phyloP scores from a whole-genome alignment of 164 flowering plant species.

The Protea cynaroides region DNA sequence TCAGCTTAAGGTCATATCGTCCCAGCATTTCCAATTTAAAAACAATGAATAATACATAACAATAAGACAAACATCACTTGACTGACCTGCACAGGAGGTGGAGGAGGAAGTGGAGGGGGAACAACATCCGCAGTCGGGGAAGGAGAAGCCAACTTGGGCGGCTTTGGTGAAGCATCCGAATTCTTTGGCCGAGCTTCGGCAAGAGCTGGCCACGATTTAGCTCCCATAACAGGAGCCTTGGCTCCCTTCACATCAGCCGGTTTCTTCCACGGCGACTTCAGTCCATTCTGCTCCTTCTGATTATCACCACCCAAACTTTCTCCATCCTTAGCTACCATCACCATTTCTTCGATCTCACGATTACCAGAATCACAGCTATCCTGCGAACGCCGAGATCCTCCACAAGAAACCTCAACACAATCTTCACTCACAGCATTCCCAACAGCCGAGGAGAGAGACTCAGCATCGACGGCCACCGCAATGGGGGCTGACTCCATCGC shows the following conservation, averaged over 20 bases:
- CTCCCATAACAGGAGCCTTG: conserved; percentile 45
- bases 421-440: background rate
- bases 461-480: background rate
- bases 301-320: conserved; percentile 8
- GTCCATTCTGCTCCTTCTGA: conserved; percentile 19
- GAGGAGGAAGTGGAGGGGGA: conserved; percentile 1
- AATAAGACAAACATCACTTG: background rate
- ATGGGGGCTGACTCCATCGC: conserved; percentile 3
- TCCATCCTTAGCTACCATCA: conserved; percentile 26
- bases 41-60: too few species aligned
- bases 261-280: conserved; percentile 56
- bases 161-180: conserved; percentile 11
- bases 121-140: conserved; percentile 9
- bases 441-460: background rate
- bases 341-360: conserved; percentile 16
- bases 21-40: too few species aligned
- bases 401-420: background rate
- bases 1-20: too few species aligned
- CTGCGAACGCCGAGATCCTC: background rate
- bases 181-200: conserved; percentile 32
- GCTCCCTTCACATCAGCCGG: conserved; percentile 24
- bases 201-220: conserved; percentile 67
- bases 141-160: background rate
- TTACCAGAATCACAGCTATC: background rate
- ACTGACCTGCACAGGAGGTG: conserved; percentile 11